Percentiles rank a stretch among this genome's conserved stretches.
These are phyloP conservation scores for Trichoderma guizhouense DNA, from an alignment of 2,329 filamentous ascomycete genomes.

Conservation along the genomic window DNA sequence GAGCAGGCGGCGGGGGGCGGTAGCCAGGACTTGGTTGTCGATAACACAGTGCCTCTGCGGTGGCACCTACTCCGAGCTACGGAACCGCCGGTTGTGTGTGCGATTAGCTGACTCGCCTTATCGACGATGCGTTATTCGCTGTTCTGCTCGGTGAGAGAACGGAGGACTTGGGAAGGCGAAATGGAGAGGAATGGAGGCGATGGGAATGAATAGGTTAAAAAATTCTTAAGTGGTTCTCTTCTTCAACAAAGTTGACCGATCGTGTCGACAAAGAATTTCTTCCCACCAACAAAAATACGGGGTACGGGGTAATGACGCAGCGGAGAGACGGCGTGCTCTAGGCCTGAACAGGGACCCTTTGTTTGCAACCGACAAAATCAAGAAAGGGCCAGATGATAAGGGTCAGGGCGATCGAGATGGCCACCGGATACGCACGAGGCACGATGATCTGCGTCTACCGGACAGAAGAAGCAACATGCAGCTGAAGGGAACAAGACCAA, in stretches of 20 bases:
- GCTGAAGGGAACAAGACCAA: not conserved
- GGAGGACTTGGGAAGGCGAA: not conserved
- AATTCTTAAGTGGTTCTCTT: not conserved
- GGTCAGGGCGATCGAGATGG: not conserved
- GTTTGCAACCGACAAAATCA: not conserved
- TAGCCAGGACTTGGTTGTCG: not conserved
- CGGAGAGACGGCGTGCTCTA: not conserved
- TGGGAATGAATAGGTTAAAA: not conserved
- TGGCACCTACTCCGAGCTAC: constrained; percentile 11
- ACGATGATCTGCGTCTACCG: not conserved
- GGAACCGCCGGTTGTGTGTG: not conserved
- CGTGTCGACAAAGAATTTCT: not conserved
- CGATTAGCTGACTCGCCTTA: constrained; percentile 7
- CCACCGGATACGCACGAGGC: not conserved
- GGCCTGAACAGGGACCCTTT: not conserved
- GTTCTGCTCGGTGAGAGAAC: not conserved
- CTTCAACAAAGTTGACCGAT: not conserved
- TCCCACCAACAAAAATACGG: not conserved
- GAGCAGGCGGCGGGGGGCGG: not conserved
- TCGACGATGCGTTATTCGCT: constrained; percentile 7
- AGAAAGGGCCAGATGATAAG: not conserved
- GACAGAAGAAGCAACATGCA: not conserved
- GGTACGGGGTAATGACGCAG: constrained; percentile 10
- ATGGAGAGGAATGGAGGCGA: not conserved
- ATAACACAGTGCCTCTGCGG: constrained; percentile 8